These are phyloP conservation scores for Daldinia decipiens DNA, from an alignment of 495 filamentous ascomycete genomes.

Conservation along the genomic window DNA sequence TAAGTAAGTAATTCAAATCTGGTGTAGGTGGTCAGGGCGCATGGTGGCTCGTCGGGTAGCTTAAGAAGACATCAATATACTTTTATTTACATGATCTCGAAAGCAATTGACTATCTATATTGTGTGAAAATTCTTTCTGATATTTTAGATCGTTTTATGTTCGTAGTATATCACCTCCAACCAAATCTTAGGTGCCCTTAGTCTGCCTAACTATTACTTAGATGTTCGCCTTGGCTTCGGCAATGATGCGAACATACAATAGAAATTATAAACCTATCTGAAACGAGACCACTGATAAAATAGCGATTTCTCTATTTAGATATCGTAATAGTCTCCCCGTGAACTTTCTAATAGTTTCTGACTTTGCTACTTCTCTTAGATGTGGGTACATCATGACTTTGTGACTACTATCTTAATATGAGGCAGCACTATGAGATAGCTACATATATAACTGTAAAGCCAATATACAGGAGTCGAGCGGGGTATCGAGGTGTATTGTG, in stretches of 20 bases:
- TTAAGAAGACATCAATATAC: neutral
- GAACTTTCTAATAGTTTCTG: neutral
- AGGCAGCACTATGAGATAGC: neutral
- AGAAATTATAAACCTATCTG: no score
- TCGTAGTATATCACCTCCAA: no score
- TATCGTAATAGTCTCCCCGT: neutral
- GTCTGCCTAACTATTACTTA: no score
- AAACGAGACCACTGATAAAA: neutral
- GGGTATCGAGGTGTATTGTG: neutral
- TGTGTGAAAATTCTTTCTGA: no score
- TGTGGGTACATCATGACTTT: neutral
- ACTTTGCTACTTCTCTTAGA: neutral
- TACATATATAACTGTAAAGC: neutral
- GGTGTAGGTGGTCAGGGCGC: neutral
- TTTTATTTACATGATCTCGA: no score
- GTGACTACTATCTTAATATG: neutral
- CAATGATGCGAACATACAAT: no score
- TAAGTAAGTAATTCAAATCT: neutral
- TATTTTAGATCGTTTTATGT: no score
- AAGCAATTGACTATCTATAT: no score
- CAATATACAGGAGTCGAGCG: neutral
- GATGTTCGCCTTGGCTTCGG: no score
- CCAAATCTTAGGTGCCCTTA: no score
- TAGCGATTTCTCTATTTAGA: neutral
- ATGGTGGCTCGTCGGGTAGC: neutral